Evolutionary conservation across 23 red algal genomes (phyloP).

Genomic region (Gracilaria gracilis): DNA sequence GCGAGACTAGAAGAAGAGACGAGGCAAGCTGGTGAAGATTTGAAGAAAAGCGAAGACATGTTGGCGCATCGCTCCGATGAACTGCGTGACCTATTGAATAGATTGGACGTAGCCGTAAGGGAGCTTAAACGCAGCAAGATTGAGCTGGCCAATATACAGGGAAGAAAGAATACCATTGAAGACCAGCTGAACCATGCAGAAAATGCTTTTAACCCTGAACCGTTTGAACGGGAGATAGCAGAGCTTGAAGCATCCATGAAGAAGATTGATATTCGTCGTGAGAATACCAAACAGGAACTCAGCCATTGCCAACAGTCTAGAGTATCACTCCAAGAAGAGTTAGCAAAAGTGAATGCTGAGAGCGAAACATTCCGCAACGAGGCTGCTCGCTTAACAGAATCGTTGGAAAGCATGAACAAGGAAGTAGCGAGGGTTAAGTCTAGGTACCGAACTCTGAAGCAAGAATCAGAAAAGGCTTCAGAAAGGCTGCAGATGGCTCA

Average conservation of each 20-base stretch:
- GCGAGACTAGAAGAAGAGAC: conserved; percentile 35
- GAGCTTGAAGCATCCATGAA: conserved; percentile 16
- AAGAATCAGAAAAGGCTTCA: conserved; percentile 16
- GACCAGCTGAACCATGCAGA: conserved; percentile 55
- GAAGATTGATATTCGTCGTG: background rate
- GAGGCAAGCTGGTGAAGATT: conserved; percentile 1
- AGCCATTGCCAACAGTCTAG: conserved; percentile 5
- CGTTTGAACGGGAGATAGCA: conserved; percentile 57
- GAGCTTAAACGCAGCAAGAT: background rate
- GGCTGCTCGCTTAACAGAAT: conserved; percentile 16
- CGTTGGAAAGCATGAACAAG: background rate
- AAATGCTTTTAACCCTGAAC: conserved; percentile 64
- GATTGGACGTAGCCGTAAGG: background rate
- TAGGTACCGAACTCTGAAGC: conserved; percentile 28
- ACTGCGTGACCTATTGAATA: conserved; percentile 2
- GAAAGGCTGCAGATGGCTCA: conserved; percentile 26
- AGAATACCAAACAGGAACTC: background rate
- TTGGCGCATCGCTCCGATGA: background rate
- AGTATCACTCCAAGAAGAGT: conserved; percentile 28
- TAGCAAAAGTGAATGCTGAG: conserved; percentile 1
- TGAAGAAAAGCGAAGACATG: conserved; percentile 5
- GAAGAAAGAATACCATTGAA: conserved; percentile 47
- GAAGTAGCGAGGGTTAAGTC: conserved; percentile 41
- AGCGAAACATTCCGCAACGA: conserved; percentile 17
- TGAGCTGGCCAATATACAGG: conserved; percentile 19